A percentile compares a stretch with the other conserved stretches of the same genome.
Conservation (phyloP, 352 stramenopile genomes). For the Globisporangium splendens region DNA sequence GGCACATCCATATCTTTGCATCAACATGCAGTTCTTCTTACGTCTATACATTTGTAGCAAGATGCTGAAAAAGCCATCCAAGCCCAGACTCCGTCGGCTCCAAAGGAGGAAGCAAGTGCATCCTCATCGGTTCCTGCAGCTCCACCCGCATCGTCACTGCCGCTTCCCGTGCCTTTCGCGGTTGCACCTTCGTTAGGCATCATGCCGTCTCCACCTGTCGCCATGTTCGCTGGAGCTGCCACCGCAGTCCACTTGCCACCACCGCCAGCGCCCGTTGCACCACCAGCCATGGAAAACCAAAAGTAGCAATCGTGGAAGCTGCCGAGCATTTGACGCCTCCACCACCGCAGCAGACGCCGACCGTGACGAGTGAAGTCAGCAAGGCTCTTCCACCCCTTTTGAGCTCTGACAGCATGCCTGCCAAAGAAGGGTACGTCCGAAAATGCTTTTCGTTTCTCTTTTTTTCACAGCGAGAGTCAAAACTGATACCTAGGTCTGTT, state of each 20-base stretch:
- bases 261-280: constrained; percentile 1
- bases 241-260: constrained; percentile 8
- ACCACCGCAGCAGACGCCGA: neutral
- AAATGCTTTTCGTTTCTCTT: too few species aligned
- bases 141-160: constrained; percentile 4
- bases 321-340: constrained; percentile 22
- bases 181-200: neutral
- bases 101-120: neutral
- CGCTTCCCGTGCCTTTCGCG: neutral
- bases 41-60: constrained; percentile 5
- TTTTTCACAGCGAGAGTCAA: too few species aligned
- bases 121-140: constrained; percentile 8
- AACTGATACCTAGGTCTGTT: neutral
- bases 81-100: constrained; percentile 1
- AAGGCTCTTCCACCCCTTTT: constrained; percentile 6
- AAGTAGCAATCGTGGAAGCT: constrained; percentile 28
- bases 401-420: neutral
- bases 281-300: constrained; percentile 4
- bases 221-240: constrained; percentile 9
- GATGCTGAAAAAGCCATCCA: constrained; percentile 19
- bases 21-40: neutral
- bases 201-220: constrained; percentile 16
- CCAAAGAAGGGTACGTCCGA: constrained; percentile 2
- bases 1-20: neutral
- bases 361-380: neutral